phyloP scores from a whole-genome alignment of 306 rosid species.

The Prunus mume region DNA sequence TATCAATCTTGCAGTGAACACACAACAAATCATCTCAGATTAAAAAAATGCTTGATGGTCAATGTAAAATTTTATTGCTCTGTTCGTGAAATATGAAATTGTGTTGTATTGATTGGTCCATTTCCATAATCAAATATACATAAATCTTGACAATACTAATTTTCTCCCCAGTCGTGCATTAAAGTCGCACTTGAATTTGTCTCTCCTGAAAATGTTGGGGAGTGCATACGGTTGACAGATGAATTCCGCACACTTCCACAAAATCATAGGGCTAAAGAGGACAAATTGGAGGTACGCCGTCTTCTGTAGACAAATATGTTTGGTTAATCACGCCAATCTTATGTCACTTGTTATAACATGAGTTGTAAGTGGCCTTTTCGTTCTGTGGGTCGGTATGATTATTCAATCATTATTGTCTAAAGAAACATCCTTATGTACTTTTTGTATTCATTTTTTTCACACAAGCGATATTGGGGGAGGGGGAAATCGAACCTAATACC shows the following conservation, averaged over 20 bases:
- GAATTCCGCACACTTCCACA: conserved; percentile 76
- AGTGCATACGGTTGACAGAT: conserved; percentile 67
- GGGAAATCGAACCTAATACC: too few relatives aligned
- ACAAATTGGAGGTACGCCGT: conserved; percentile 67
- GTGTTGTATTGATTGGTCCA: background rate
- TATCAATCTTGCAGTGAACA: background rate
- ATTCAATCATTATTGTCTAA: background rate
- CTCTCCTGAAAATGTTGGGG: conserved; percentile 78
- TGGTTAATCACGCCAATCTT: background rate
- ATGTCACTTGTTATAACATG: background rate
- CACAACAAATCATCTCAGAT: background rate
- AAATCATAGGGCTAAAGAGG: conserved; percentile 64
- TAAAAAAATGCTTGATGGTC: background rate
- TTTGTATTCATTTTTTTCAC: background rate
- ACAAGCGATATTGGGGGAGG: too few relatives aligned
- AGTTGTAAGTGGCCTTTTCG: background rate
- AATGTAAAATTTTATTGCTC: background rate
- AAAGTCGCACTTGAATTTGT: conserved; percentile 85
- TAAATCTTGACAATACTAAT: background rate
- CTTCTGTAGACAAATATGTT: background rate
- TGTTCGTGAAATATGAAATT: background rate
- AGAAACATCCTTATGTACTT: background rate
- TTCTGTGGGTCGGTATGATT: background rate
- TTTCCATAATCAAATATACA: background rate
- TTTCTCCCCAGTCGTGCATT: conserved; percentile 56